Evolutionary conservation across 192 early-diverging fungal species (phyloP).

Genomic region (Chytriomyces sp.): DNA sequence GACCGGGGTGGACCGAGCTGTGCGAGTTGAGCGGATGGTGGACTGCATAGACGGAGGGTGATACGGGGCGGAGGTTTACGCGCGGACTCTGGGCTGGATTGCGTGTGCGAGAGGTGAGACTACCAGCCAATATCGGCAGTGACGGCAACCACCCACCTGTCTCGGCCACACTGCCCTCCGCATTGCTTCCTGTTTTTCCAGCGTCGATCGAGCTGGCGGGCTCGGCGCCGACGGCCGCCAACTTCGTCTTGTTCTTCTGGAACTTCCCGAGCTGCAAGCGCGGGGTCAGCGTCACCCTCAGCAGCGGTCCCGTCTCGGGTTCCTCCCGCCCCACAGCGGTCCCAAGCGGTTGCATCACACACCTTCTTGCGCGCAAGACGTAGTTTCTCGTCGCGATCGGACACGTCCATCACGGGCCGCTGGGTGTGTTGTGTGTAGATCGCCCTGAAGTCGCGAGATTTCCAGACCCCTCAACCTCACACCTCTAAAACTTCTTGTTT

Average conservation of each 20-base stretch:
- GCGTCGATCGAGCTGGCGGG: too few species aligned
- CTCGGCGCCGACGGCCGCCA: not conserved
- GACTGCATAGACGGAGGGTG: not conserved
- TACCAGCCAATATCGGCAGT: too few species aligned
- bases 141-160: too few species aligned
- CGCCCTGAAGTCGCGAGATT: not conserved
- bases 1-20: not conserved
- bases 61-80: not conserved
- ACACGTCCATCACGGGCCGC: not conserved
- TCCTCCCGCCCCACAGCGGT: too few species aligned
- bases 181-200: too few species aligned
- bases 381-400: slow-evolving; percentile 33
- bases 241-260: slow-evolving; percentile 22
- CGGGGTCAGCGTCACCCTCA: not conserved
- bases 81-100: too few species aligned
- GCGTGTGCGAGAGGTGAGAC: too few species aligned
- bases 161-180: too few species aligned
- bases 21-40: not conserved
- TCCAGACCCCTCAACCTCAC: not conserved
- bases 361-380: slow-evolving; percentile 32
- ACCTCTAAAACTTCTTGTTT: not conserved
- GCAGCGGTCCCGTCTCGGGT: too few species aligned
- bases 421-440: not conserved
- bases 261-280: slow-evolving; percentile 27
- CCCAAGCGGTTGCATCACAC: not conserved